Conservation (phyloP, 2,329 filamentous ascomycete species). For the Tolypocladium pustulatum region DNA sequence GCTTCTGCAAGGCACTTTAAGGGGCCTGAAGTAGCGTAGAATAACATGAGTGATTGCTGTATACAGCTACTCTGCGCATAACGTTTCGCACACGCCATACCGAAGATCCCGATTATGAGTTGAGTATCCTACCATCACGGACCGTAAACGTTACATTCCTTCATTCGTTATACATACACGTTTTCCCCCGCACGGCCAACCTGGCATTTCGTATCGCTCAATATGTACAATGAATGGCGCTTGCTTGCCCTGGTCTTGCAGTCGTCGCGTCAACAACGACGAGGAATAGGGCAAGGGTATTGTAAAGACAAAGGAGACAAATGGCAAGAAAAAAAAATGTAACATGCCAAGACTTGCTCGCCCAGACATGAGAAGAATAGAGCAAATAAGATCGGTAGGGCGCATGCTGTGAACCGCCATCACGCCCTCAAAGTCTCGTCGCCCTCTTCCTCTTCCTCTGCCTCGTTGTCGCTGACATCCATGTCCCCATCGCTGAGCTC, state of each 20-base stretch:
- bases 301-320: background rate
- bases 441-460: conserved; percentile 23
- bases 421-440: conserved; percentile 23
- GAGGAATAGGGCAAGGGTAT: background rate
- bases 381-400: background rate
- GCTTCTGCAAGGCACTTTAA: background rate
- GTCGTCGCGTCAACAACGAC: background rate
- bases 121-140: background rate
- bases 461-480: conserved; percentile 15
- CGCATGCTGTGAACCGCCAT: conserved; percentile 2
- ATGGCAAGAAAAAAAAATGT: background rate
- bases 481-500: conserved; percentile 31
- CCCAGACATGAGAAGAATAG: background rate
- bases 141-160: conserved; percentile 2
- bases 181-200: background rate
- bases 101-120: background rate
- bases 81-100: background rate
- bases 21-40: background rate
- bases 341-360: background rate
- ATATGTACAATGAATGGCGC: background rate
- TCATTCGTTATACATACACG: background rate
- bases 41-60: background rate
- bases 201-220: background rate
- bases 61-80: background rate
- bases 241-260: background rate